A percentile compares a stretch with the other conserved stretches of the same genome.
phyloP scores from a whole-genome alignment of 768 basidiomycete species.

The Hygrophorus pudorinus region DNA sequence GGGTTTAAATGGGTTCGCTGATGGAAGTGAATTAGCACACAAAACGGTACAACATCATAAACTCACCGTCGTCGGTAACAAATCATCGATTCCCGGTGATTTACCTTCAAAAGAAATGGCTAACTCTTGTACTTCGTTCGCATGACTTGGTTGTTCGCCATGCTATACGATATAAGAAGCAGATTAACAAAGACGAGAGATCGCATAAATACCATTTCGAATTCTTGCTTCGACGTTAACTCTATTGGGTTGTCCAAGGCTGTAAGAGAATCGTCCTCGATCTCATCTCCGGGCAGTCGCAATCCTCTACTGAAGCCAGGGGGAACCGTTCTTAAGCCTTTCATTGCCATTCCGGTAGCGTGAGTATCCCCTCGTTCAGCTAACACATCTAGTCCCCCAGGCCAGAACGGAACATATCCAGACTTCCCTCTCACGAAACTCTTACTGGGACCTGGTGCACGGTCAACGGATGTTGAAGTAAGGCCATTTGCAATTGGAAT shows the following conservation, averaged over 20 bases:
- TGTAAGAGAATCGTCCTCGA: conserved; percentile 34
- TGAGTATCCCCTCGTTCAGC: conserved; percentile 23
- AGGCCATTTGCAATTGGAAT: conserved; percentile 54
- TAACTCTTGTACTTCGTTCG: conserved; percentile 15
- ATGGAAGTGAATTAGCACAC: conserved; percentile 3
- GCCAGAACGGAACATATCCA: conserved; percentile 86
- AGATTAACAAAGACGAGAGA: neutral
- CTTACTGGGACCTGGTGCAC: conserved; percentile 69
- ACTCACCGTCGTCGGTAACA: conserved; percentile 56
- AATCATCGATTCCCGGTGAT: conserved; percentile 58
- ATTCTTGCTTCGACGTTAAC: conserved; percentile 8
- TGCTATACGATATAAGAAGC: neutral
- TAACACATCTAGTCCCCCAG: conserved; percentile 75
- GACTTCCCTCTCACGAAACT: conserved; percentile 93
- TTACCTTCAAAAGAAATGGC: conserved; percentile 11
- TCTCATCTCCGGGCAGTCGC: conserved; percentile 51
- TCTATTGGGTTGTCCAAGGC: conserved; percentile 16
- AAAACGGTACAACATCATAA: no score
- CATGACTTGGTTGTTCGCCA: neutral
- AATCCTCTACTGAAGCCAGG: conserved; percentile 81
- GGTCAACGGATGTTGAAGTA: conserved; percentile 76
- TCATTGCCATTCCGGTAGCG: conserved; percentile 21
- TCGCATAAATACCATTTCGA: conserved; percentile 3
- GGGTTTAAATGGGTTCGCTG: conserved; percentile 55
- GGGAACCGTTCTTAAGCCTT: conserved; percentile 57